Evolutionary conservation across 805 yeast genomes (phyloP).

Genomic region (Wickerhamiella kurtzmanii): DNA sequence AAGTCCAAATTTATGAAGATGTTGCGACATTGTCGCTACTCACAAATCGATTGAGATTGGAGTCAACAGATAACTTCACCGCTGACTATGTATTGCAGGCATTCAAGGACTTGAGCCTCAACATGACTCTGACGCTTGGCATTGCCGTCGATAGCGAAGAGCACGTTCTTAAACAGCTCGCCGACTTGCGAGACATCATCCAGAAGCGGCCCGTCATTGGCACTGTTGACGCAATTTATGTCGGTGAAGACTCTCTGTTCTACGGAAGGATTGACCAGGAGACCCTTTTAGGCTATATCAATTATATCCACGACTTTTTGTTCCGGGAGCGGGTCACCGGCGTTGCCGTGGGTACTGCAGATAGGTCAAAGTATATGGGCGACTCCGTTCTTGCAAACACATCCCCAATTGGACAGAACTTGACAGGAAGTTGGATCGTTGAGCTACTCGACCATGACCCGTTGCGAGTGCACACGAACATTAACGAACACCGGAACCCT

Average conservation of each 20-base stretch:
- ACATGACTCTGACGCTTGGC: constrained; percentile 47
- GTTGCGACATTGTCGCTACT: constrained; percentile 43
- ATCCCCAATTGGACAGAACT: constrained; percentile 9
- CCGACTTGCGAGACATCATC: constrained; percentile 7
- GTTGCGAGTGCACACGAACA: constrained; percentile 7
- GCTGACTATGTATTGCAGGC: constrained; percentile 40
- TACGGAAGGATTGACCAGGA: neutral
- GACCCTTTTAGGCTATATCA: neutral
- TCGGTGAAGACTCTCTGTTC: constrained; percentile 3
- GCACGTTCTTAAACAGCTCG: neutral
- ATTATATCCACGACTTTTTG: neutral
- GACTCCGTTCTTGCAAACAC: neutral
- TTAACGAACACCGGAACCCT: constrained; percentile 8
- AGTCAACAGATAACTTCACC: constrained; percentile 52
- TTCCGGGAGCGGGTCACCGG: neutral
- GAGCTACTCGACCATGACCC: constrained; percentile 4
- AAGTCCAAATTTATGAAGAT: constrained; percentile 41
- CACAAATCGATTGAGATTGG: constrained; percentile 43
- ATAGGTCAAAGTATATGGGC: neutral
- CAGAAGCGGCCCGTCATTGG: constrained; percentile 1
- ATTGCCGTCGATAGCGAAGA: constrained; percentile 39
- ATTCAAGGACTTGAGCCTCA: constrained; percentile 35
- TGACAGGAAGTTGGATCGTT: constrained; percentile 3
- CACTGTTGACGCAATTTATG: constrained; percentile 1
- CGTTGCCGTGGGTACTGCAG: neutral